These are phyloP conservation scores for Sugiyamaella smithiae DNA, from an alignment of 805 yeast species.

Conservation along the genomic window DNA sequence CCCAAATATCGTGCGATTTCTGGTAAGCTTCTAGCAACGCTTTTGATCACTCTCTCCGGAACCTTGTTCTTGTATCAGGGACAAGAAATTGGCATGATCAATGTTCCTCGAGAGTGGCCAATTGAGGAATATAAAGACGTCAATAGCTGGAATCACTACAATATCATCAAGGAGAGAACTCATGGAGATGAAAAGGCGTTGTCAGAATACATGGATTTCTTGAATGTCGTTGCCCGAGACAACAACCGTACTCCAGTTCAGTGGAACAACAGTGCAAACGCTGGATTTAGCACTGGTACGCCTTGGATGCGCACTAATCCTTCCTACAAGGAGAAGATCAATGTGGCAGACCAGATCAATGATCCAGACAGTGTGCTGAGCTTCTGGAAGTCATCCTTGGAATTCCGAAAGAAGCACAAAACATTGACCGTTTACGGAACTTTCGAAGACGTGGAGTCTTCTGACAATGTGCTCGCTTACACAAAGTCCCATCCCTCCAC, in stretches of 20 bases:
- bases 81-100: conserved; percentile 58
- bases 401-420: conserved; percentile 43
- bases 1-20: conserved; percentile 37
- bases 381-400: conserved; percentile 46
- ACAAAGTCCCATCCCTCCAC: conserved; percentile 16
- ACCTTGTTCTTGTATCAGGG: conserved; percentile 59
- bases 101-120: conserved; percentile 42
- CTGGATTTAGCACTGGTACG: conserved; percentile 44
- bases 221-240: conserved; percentile 44
- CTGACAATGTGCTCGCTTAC: conserved; percentile 42
- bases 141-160: conserved; percentile 33
- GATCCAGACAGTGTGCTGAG: conserved; percentile 46
- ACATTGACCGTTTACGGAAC: conserved; percentile 46
- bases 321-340: conserved; percentile 44
- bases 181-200: conserved; percentile 7
- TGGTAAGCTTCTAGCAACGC: conserved; percentile 48
- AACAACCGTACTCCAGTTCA: conserved; percentile 57
- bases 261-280: conserved; percentile 46
- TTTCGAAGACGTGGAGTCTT: conserved; percentile 42
- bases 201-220: conserved; percentile 12
- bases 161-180: conserved; percentile 6
- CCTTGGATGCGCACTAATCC: conserved; percentile 58
- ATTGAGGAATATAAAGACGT: conserved; percentile 52
- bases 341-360: conserved; percentile 44
- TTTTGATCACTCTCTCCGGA: conserved; percentile 49